These are phyloP conservation scores for Penicillium janthinellum DNA, from an alignment of 2,329 filamentous ascomycete species.

Conservation along the genomic window DNA sequence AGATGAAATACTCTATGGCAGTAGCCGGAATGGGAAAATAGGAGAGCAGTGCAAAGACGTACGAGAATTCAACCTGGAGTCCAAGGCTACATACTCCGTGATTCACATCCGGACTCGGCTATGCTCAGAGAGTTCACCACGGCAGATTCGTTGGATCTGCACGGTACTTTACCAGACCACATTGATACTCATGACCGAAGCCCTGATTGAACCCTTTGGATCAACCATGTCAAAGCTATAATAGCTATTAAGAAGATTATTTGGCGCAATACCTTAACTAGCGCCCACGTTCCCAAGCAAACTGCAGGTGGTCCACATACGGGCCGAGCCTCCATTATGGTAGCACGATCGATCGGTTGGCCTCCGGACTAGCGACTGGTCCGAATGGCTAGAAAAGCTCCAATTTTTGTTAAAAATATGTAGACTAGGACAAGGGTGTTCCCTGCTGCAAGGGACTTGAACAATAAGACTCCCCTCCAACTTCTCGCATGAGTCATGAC, in stretches of 20 bases:
- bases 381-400: background rate
- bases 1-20: background rate
- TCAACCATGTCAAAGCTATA: background rate
- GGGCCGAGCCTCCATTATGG: background rate
- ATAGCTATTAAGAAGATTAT: background rate
- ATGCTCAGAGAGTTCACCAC: background rate
- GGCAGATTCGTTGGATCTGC: background rate
- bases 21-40: background rate
- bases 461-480: background rate
- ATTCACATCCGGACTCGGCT: conserved; percentile 11
- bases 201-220: no score
- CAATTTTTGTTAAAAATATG: background rate
- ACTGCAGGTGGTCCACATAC: conserved; percentile 8
- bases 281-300: background rate
- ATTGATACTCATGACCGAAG: background rate
- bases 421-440: background rate
- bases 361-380: conserved; percentile 1
- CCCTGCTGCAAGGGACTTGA: background rate
- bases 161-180: background rate
- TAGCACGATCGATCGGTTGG: conserved; percentile 1
- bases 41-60: conserved; percentile 7
- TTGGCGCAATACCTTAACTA: background rate
- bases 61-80: background rate
- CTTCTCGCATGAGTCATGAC: background rate
- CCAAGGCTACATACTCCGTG: conserved; percentile 16